A percentile compares a stretch with the other conserved stretches of the same genome.
phyloP scores from a whole-genome alignment of 495 filamentous ascomycete genomes.

The Lichenothelia convexa region DNA sequence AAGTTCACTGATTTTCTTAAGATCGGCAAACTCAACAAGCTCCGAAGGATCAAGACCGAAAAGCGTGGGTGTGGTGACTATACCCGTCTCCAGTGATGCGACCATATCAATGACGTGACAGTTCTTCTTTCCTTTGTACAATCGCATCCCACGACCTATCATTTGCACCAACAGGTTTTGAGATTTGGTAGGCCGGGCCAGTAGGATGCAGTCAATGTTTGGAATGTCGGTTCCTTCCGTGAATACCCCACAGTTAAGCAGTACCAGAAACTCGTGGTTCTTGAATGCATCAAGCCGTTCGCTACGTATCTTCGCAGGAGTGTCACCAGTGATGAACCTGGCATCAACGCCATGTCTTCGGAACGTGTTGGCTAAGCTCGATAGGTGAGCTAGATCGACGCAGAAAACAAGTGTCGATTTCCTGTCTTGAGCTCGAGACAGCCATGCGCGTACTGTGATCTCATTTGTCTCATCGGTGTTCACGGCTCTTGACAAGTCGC shows the following conservation, averaged over 20 bases:
- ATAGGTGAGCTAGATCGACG: constrained; percentile 69
- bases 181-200: constrained; percentile 78
- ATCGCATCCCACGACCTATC: constrained; percentile 84
- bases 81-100: constrained; percentile 55
- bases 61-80: constrained; percentile 77
- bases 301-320: constrained; percentile 40
- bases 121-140: constrained; percentile 61
- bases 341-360: constrained; percentile 65
- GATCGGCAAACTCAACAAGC: constrained; percentile 42
- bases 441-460: constrained; percentile 68
- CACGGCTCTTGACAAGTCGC: constrained; percentile 55
- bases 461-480: constrained; percentile 65
- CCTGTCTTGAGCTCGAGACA: constrained; percentile 47
- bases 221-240: constrained; percentile 96
- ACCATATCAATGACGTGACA: constrained; percentile 98
- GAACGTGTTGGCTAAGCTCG: constrained; percentile 53
- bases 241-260: constrained; percentile 91
- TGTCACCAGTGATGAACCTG: constrained; percentile 65
- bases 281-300: constrained; percentile 57
- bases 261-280: constrained; percentile 58
- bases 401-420: constrained; percentile 89
- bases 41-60: constrained; percentile 86
- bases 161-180: constrained; percentile 88
- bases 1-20: constrained; percentile 35
- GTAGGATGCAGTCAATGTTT: constrained; percentile 84